These are phyloP conservation scores for Kazachstania sp. DNA, from an alignment of 1,139 yeast species.

Conservation along the genomic window DNA sequence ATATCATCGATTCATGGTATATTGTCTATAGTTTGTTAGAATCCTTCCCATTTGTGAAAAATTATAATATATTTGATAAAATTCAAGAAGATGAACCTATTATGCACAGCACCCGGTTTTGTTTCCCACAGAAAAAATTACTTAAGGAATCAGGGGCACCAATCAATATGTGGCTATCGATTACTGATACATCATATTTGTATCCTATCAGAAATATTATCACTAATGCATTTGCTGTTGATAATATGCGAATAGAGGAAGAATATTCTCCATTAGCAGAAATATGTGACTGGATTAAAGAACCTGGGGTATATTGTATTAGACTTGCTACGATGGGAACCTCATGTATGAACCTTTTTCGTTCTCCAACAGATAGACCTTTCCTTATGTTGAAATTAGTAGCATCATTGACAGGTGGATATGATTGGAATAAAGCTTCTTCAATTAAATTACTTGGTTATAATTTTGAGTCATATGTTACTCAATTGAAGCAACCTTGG, in stretches of 20 bases:
- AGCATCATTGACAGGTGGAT: slow-evolving; percentile 5
- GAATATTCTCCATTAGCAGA: slow-evolving; percentile 5
- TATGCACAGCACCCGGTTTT: not conserved
- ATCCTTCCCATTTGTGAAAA: slow-evolving; percentile 6
- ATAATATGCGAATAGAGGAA: not conserved
- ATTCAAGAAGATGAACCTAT: not conserved
- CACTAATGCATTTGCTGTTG: slow-evolving; percentile 5
- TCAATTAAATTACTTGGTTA: slow-evolving; percentile 14
- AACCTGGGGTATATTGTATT: slow-evolving; percentile 17
- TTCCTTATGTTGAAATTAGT: slow-evolving; percentile 2
- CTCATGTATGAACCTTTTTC: slow-evolving; percentile 1
- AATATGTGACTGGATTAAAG: slow-evolving; percentile 15
- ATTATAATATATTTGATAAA: not conserved
- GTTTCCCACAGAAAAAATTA: not conserved
- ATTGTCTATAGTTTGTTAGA: slow-evolving; percentile 13
- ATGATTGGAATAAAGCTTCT: slow-evolving; percentile 4
- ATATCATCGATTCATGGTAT: slow-evolving; percentile 17
- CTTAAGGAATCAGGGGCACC: not conserved
- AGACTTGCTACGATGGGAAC: slow-evolving; percentile 12
- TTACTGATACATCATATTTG: not conserved
- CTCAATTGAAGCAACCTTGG: slow-evolving; percentile 11
- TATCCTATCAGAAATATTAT: slow-evolving; percentile 1
- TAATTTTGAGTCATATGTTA: slow-evolving; percentile 10
- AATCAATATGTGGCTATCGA: slow-evolving; percentile 4
- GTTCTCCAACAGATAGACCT: not conserved